Evolutionary conservation across 2,329 filamentous ascomycete species (phyloP).

Genomic region (Diaporthe longicolla): DNA sequence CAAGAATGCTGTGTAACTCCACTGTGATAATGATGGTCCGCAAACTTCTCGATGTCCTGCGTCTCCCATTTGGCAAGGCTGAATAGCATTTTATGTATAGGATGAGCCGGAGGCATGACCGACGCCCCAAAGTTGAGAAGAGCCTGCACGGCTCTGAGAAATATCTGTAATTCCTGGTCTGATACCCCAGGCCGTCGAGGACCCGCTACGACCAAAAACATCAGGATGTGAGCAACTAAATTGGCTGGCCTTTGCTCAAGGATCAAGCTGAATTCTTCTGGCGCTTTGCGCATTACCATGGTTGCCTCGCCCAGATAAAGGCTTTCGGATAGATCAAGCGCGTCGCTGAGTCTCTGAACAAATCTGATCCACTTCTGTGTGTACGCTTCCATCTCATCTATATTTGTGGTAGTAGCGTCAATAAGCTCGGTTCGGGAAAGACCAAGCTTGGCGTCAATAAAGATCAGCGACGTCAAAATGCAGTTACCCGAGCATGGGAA

Average conservation of each 20-base stretch:
- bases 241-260: constrained; percentile 17
- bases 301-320: constrained; percentile 15
- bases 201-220: constrained; percentile 17
- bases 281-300: constrained; percentile 31
- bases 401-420: background rate
- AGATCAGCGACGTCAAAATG: background rate
- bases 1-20: background rate
- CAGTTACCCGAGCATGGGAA: no score
- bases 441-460: background rate
- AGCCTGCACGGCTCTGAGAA: background rate
- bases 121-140: background rate
- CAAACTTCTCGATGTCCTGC: background rate
- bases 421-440: no score
- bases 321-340: constrained; percentile 1
- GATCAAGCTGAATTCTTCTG: constrained; percentile 19
- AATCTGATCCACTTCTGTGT: background rate
- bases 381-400: no score
- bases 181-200: background rate
- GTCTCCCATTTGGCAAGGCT: background rate
- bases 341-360: background rate
- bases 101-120: background rate
- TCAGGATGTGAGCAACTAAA: constrained; percentile 14
- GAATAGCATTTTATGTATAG: background rate
- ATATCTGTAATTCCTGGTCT: background rate
- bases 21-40: background rate